Evolutionary conservation across 495 filamentous ascomycete genomes (phyloP), one percentile per base, ranked within the genome.

Genomic region (Wilcoxina mikolae): DNA sequence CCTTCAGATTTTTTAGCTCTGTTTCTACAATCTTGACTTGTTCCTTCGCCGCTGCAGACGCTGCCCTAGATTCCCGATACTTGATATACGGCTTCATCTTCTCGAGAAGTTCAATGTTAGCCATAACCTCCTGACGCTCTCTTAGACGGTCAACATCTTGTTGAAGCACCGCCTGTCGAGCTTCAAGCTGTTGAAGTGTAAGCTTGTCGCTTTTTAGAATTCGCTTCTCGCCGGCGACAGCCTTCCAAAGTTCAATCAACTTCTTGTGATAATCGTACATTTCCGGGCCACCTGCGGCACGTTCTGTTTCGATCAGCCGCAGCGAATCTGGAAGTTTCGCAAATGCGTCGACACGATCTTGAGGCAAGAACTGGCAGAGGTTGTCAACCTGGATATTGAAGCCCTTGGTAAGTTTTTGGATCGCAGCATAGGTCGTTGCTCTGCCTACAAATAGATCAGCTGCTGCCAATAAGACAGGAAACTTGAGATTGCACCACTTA

Each of bases 371-470:
- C 68, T 96, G 91, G 66, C 91, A 99, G 2, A 96, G 74, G 60
- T 99, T 99, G 69, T 96, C 91, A 63, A 96, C 83, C 68, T 96
- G 93, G 31, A 96, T 95, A 22, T 79, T 76, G 53, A 93, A 81
- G 0, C 71, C 75, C 47, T 71, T 78, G 17, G 78, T 80, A 29
- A 95, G 70, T 28, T 73, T 70, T 43, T 81, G 67, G 1, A 96
- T 74, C 25, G 74, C 69, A 44, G 78, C 77, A 39, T 76, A 73
- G 1, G 73, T 73, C 3, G 31, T 15, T 10, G 15, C 15, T 22
- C 29, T 50, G 15, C 47, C 47, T 50, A 25, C 26, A 46, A 25
- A 27, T 11, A 29, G n/a, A 12, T 27, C 3, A 28, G 47, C 7
- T 46, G n/a, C 17, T 18, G 35, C 43, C 12, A 46, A 3, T 23